Percentiles rank a stretch among this genome's conserved stretches.
These are phyloP conservation scores for Ceratocystis albifundus DNA, from an alignment of 2,329 filamentous ascomycete genomes.

Conservation along the genomic window DNA sequence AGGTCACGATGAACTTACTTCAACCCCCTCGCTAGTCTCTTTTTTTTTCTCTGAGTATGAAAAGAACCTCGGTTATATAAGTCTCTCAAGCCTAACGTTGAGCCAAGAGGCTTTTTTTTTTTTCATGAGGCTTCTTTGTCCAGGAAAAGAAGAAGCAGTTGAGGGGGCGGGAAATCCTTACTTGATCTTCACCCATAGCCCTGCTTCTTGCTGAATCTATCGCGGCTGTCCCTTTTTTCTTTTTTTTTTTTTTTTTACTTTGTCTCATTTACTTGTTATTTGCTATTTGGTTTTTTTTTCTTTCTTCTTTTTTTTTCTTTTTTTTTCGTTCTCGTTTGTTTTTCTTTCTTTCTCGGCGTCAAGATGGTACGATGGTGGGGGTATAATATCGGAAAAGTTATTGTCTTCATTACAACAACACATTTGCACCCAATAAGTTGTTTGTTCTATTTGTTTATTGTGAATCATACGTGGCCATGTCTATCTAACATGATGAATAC, in stretches of 20 bases:
- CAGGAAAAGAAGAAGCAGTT: neutral
- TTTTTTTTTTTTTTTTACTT: too few relatives aligned
- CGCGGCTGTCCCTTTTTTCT: neutral
- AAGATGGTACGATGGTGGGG: constrained; percentile 12
- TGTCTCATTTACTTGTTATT: neutral
- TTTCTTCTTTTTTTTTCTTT: constrained; percentile 13
- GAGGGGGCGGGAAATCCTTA: neutral
- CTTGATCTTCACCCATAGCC: neutral
- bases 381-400: constrained; percentile 12
- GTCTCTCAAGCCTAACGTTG: neutral
- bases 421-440: neutral
- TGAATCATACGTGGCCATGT: neutral
- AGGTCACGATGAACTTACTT: neutral
- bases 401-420: constrained; percentile 9
- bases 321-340: neutral
- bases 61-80: neutral
- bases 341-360: constrained; percentile 9
- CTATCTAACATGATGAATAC: neutral
- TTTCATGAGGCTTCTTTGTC: neutral
- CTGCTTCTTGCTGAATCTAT: neutral
- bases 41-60: neutral
- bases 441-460: neutral
- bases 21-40: neutral
- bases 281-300: constrained; percentile 18
- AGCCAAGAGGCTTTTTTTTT: neutral